Conservation (phyloP, 2,329 filamentous ascomycete genomes). For the Xylaria sp. region DNA sequence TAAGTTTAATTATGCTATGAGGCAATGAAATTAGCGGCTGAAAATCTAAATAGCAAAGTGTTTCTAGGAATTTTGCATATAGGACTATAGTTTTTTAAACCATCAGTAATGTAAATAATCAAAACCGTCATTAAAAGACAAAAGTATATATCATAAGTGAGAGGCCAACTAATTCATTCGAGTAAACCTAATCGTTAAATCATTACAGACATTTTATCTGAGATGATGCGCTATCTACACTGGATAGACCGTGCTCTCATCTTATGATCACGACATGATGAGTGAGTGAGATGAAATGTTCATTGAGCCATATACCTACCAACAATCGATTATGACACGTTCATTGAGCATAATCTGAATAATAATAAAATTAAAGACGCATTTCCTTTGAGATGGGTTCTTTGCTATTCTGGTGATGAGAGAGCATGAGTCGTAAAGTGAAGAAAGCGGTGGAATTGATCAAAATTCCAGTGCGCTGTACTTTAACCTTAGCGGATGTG, state of each 20-base stretch:
- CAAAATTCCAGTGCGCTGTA: slow-evolving; percentile 19
- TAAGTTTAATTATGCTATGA: no score
- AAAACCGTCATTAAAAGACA: no score
- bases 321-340: background rate
- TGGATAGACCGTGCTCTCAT: background rate
- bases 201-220: no score
- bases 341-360: background rate
- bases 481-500: slow-evolving; percentile 12
- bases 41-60: no score
- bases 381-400: background rate
- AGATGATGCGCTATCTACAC: no score
- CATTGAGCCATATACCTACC: background rate
- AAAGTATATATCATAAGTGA: no score
- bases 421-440: background rate
- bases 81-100: no score
- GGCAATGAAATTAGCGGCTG: no score
- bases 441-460: background rate
- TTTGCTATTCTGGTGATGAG: background rate
- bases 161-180: no score
- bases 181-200: no score
- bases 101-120: no score
- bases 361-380: background rate
- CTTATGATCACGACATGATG: background rate
- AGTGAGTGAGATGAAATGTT: background rate
- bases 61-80: no score